These are phyloP conservation scores for Davidsoniella australis DNA, from an alignment of 2,329 filamentous ascomycete genomes.

Conservation along the genomic window DNA sequence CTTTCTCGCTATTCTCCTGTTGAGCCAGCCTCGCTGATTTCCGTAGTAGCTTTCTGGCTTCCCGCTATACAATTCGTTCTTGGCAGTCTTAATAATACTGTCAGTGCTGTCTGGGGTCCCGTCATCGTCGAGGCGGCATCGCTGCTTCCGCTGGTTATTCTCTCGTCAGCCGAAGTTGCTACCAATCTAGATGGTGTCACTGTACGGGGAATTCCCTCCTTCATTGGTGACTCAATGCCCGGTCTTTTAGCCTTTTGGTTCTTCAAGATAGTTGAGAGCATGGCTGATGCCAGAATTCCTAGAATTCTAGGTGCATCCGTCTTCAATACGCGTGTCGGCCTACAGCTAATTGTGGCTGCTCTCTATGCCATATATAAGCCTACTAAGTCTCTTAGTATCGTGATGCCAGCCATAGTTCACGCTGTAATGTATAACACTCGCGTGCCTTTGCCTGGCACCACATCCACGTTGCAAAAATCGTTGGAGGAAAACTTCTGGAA, in stretches of 20 bases:
- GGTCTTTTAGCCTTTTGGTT: constrained; percentile 50
- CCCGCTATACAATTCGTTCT: constrained; percentile 57
- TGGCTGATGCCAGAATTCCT: constrained; percentile 25
- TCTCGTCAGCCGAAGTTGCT: constrained; percentile 45
- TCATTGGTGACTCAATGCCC: constrained; percentile 44
- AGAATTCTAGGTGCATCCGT: constrained; percentile 42
- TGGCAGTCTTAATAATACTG: constrained; percentile 42
- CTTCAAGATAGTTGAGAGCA: constrained; percentile 35
- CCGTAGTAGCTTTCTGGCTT: constrained; percentile 58
- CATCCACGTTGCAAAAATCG: constrained; percentile 45
- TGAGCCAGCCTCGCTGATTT: constrained; percentile 38
- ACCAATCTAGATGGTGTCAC: constrained; percentile 24
- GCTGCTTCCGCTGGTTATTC: constrained; percentile 51
- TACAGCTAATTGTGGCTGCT: constrained; percentile 51
- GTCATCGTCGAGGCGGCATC: constrained; percentile 57
- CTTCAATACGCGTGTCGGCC: constrained; percentile 50
- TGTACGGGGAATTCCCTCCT: constrained; percentile 35
- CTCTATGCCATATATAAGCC: constrained; percentile 40
- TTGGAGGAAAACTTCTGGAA: constrained; percentile 51
- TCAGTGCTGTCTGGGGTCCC: constrained; percentile 59
- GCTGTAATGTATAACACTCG: constrained; percentile 60
- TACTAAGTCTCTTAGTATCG: constrained; percentile 36
- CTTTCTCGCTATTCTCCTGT: constrained; percentile 32
- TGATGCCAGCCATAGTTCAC: constrained; percentile 57
- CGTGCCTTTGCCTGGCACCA: constrained; percentile 42